phyloP scores from a whole-genome alignment of 2,329 filamentous ascomycete genomes.

The Pestalotiopsis sp. region DNA sequence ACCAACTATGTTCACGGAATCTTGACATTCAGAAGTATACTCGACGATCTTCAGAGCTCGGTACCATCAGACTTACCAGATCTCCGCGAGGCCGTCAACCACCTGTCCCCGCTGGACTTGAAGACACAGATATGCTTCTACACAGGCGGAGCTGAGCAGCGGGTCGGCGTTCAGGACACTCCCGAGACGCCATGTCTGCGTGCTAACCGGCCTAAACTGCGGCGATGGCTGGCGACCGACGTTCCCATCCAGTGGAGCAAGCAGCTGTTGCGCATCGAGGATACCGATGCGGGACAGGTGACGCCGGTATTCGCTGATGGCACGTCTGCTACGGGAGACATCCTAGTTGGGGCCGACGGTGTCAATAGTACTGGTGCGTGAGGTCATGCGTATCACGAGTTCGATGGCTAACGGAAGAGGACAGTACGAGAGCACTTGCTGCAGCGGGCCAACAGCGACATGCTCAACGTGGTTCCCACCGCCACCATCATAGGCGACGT shows the following conservation, averaged over 20 bases:
- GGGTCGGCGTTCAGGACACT: constrained; percentile 11
- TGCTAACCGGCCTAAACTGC: constrained; percentile 22
- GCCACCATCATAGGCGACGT: constrained; percentile 22
- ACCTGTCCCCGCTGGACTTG: constrained; percentile 2
- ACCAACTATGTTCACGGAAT: not conserved
- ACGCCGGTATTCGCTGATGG: constrained; percentile 27
- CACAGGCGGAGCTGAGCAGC: not conserved
- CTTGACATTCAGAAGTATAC: not conserved
- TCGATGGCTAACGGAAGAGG: not conserved
- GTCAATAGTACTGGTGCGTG: constrained; percentile 19
- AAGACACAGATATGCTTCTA: constrained; percentile 1
- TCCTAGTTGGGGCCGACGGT: constrained; percentile 29
- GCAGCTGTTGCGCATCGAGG: constrained; percentile 18
- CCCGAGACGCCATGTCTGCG: constrained; percentile 13
- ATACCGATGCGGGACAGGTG: constrained; percentile 15
- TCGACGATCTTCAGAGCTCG: constrained; percentile 3
- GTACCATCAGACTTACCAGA: constrained; percentile 1
- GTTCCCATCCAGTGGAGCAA: constrained; percentile 28
- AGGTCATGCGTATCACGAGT: too few species aligned
- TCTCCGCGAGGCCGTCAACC: not conserved
- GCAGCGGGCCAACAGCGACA: not conserved
- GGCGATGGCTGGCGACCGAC: constrained; percentile 25
- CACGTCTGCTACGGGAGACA: constrained; percentile 21
- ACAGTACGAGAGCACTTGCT: constrained; percentile 17
- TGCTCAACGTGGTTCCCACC: not conserved